A percentile compares a stretch with the other conserved stretches of the same genome.
Conservation (phyloP, 495 filamentous ascomycete genomes). For the Aspergillus coremiiformis region DNA sequence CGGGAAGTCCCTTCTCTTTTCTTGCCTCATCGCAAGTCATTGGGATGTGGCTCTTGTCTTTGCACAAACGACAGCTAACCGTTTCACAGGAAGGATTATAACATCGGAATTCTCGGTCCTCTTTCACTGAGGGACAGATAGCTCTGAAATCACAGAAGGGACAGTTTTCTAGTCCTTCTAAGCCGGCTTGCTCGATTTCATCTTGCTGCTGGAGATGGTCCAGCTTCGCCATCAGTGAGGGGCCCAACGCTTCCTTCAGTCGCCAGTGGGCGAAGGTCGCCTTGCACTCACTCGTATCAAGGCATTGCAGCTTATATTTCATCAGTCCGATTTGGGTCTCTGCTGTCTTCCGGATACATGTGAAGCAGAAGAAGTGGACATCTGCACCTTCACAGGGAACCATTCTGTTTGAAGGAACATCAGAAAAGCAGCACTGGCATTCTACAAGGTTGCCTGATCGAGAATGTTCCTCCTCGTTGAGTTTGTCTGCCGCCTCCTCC, state of each 20-base stretch:
- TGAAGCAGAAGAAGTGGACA: conserved; percentile 61
- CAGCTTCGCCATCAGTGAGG: conserved; percentile 48
- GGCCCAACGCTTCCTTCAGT: conserved; percentile 49
- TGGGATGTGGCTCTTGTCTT: conserved; percentile 65
- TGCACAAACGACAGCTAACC: conserved; percentile 69
- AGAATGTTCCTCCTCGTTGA: conserved; percentile 38
- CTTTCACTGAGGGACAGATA: conserved; percentile 58
- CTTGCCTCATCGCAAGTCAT: conserved; percentile 61
- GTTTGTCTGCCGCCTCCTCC: conserved; percentile 35
- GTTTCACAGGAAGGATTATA: conserved; percentile 54
- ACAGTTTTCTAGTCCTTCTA: conserved; percentile 61
- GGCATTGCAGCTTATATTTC: conserved; percentile 52
- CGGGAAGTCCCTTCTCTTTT: conserved; percentile 50
- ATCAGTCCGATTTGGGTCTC: conserved; percentile 57
- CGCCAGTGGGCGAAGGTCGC: conserved; percentile 43
- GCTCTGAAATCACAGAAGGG: conserved; percentile 80
- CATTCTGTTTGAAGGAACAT: conserved; percentile 57
- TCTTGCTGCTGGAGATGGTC: conserved; percentile 64
- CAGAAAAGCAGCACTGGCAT: conserved; percentile 64
- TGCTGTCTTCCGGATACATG: conserved; percentile 57
- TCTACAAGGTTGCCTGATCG: conserved; percentile 42
- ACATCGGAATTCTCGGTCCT: conserved; percentile 70
- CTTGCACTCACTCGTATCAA: conserved; percentile 45
- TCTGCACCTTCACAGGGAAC: conserved; percentile 55
- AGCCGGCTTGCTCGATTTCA: conserved; percentile 54